phyloP scores from a whole-genome alignment of 805 yeast genomes.

The Candida insectorum region DNA sequence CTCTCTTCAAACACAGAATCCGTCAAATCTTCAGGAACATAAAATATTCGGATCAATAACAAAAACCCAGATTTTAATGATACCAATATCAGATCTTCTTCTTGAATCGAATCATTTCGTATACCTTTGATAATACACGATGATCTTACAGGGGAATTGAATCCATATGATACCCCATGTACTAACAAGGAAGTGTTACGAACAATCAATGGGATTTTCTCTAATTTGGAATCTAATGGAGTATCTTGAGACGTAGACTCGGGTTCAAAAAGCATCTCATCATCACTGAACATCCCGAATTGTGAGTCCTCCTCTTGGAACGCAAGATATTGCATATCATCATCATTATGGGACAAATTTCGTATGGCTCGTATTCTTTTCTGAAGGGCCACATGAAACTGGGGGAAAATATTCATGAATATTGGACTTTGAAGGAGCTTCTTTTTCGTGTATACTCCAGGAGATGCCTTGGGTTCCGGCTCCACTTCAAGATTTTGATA shows the following conservation, averaged over 20 bases:
- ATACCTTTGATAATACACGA: slow-evolving; percentile 25
- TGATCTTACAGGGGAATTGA: slow-evolving; percentile 30
- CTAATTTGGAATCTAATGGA: background rate
- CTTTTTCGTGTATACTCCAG: slow-evolving; percentile 24
- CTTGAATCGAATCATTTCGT: slow-evolving; percentile 12
- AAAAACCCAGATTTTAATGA: slow-evolving; percentile 39
- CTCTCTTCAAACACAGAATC: slow-evolving; percentile 9
- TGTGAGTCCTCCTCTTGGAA: slow-evolving; percentile 36
- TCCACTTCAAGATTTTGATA: no score
- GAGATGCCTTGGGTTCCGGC: no score
- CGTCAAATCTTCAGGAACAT: slow-evolving; percentile 22
- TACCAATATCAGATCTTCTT: slow-evolving; percentile 38
- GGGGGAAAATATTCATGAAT: slow-evolving; percentile 28
- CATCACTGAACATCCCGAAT: slow-evolving; percentile 35
- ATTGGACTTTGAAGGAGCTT: slow-evolving; percentile 42
- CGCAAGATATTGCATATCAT: slow-evolving; percentile 30
- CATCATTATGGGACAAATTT: slow-evolving; percentile 34
- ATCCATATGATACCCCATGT: slow-evolving; percentile 25
- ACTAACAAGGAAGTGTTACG: slow-evolving; percentile 29
- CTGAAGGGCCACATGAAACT: slow-evolving; percentile 26
- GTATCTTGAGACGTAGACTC: background rate
- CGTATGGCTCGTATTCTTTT: slow-evolving; percentile 34
- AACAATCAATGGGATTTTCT: slow-evolving; percentile 24
- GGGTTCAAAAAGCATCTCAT: slow-evolving; percentile 16
- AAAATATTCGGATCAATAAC: slow-evolving; percentile 36